Base-by-base conservation (phyloP, 169 alveolate genomes). In the Eimeria tenella region DNA sequence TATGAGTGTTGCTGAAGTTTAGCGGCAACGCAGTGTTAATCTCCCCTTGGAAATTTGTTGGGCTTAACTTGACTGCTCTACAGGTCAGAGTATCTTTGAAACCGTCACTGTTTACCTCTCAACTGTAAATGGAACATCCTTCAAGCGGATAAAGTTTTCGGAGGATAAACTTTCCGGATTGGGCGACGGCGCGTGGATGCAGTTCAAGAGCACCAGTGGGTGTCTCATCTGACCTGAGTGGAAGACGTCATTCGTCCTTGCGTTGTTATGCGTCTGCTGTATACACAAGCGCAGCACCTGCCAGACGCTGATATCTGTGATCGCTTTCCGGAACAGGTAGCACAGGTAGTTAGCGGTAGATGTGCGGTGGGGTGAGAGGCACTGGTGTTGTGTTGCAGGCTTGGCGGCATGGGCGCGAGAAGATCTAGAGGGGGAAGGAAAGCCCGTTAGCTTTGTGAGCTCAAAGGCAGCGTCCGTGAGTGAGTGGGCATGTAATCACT, bases 141-240 rank as follows among this genome's bases (percentile, higher is more conserved):
- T 86, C 87, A 93, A 53, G 73, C 86, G 96, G 63, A 75, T 97
- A 25, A 96, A 95, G 15, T 83, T 96, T 23, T 96, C 96, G 17
- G 96, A 96, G 63, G 94, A 94, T 86, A 96, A 96, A 82, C 82
- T 97, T 8, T 96, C 98, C 10, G 98, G 98, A 5, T 93, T 94
- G 70, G 98, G 98, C 15, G 98, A 97, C 56, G 98, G 98, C 31
- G 98, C 98, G 25, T 94, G 96, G 82, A 92, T 96, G 74, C 96
- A 94, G 56, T 94, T 93, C 94, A 97, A 97, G 93, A 96, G 97
- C 68, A 97, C 98, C 21, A 95, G 97, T 79, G 95, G 94, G 25
- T 94, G 50, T n/a, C 8, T 6, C 50, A 52, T 17, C 21, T 21
- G 3, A 0, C n/a, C 23, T 5, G n/a, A 4, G 15, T 60, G n/a